Base-by-base conservation (phyloP, 805 yeast genomes). In the Clavispora carvajalis region DNA sequence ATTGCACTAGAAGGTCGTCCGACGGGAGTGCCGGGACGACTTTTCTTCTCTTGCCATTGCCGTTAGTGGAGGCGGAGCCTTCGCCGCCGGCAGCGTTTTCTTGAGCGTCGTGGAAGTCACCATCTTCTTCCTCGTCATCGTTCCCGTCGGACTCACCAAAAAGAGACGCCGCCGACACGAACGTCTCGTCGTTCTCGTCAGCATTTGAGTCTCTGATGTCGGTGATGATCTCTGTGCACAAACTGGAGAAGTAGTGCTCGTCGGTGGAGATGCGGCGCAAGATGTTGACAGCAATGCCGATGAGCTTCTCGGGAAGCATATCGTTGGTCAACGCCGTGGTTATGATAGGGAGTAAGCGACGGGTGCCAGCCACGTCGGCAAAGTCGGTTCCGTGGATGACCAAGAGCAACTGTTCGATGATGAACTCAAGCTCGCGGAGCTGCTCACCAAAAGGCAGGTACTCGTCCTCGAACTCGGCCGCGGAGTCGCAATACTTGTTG, bases 281-380 rank as follows among this genome's bases (percentile, higher is more conserved):
- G 2, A 89, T 85, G 37, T 76, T 70, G 46, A 86, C 71, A 3
- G 85, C 72, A 10, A 76, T 68, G 28, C 74, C 73, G 19, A 79
- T 71, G 22, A 80, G 64, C 6, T 63, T 55, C 42, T 78, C 87
- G 1, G 77, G 60, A 19, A 85, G 65, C 12, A 73, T 67, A 38
- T 78, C 82, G 31, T 75, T 71, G 1, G 81, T 71, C 42, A 84
- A 63, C n/a, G 80, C 67, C 17, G 77, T 67, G 45, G 72, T 58
- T 18, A 67, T 58, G 9, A 66, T 58, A 25, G 67, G 69, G 29
- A 85, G 63, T 77, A 88, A 79, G 34, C 79, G 79, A 58, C 95
- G 74, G 55, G 96, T 76, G 16, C 97, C 96, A 35, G 85, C 76
- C 59, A 90, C 96, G 65, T 93, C 97, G 51, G 88, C 82, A 54